Evolutionary conservation across 192 early-diverging fungal genomes (phyloP), one percentile per base, ranked within the genome.

Genomic region (Podila minutissima): DNA sequence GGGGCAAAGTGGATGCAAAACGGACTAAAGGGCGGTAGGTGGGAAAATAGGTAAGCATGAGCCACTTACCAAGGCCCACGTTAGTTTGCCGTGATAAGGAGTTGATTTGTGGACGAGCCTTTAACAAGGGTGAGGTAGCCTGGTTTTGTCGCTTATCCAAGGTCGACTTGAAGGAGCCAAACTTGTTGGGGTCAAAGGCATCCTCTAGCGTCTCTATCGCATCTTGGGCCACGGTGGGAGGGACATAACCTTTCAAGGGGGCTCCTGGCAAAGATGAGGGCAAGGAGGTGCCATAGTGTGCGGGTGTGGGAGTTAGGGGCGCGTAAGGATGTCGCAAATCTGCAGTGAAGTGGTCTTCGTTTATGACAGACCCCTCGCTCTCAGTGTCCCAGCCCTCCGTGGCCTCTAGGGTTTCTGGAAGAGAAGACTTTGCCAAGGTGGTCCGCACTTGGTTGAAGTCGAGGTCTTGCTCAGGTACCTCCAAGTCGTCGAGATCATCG

Each of bases 401-500:
- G 1, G 69, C 66, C 19, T 71, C 76, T 11, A 72, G 35, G 12
- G 70, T 68, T 20, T 72, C 66, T 3, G 66, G 65, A 12, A 50
- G 67, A 2, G n/a, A 26, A 2, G 70, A 68, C 55, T 79, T 79
- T 63, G 57, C 69, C 11, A 79, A 66, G 10, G 29, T 71, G 22
- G 75, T 62, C 4, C 76, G 64, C 13, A 79, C 70, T 5, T 72
- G 69, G 22, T 62, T 79, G 35, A 72, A 72, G 37, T 71, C 28
- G n/a, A 79, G 35, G 31, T 79, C 76, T 41, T 72, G 55, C 31
- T 79, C 76, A 35, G 76, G 76, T 3, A 79, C 65, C 29, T 72
- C 69, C 26, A 79, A 38, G 24, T 68, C 76, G n/a, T 79, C 76
- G 13, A 72, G 61, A 29, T 79, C 76, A n/a, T 79, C 76, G 28